Conservation (phyloP, 2,329 filamentous ascomycete genomes). For the Ceratocystis ficicola region DNA sequence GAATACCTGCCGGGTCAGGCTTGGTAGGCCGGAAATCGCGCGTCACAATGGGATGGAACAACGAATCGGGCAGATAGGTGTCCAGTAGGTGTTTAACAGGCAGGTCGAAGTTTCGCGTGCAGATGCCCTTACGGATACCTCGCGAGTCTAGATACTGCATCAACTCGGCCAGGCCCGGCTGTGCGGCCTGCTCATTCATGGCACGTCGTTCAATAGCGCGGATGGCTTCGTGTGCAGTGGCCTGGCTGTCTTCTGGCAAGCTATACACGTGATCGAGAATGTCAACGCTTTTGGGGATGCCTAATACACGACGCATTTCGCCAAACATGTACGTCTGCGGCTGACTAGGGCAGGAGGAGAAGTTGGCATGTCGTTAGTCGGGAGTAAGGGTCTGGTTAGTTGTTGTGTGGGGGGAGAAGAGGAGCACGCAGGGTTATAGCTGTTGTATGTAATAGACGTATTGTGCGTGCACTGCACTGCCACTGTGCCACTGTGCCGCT, state of each 20-base stretch:
- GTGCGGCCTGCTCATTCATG: slow-evolving; percentile 68
- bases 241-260: slow-evolving; percentile 49
- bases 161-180: slow-evolving; percentile 63
- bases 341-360: slow-evolving; percentile 40
- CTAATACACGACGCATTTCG: slow-evolving; percentile 67
- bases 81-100: slow-evolving; percentile 62
- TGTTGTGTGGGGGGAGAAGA: background rate
- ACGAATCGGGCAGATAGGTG: slow-evolving; percentile 57
- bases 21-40: slow-evolving; percentile 75
- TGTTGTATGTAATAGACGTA: too few species aligned
- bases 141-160: slow-evolving; percentile 70
- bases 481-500: background rate
- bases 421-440: background rate
- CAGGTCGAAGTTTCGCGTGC: slow-evolving; percentile 83
- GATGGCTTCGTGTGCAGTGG: slow-evolving; percentile 59
- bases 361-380: slow-evolving; percentile 6
- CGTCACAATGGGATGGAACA: slow-evolving; percentile 71
- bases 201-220: slow-evolving; percentile 66
- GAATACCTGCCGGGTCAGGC: slow-evolving; percentile 73
- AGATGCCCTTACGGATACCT: slow-evolving; percentile 65
- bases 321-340: slow-evolving; percentile 94
- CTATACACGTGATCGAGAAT: slow-evolving; percentile 80
- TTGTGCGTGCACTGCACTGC: background rate
- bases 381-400: background rate
- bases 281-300: slow-evolving; percentile 60